Evolutionary conservation across 2,329 filamentous ascomycete species (phyloP).

Genomic region (Triangularia setosa): DNA sequence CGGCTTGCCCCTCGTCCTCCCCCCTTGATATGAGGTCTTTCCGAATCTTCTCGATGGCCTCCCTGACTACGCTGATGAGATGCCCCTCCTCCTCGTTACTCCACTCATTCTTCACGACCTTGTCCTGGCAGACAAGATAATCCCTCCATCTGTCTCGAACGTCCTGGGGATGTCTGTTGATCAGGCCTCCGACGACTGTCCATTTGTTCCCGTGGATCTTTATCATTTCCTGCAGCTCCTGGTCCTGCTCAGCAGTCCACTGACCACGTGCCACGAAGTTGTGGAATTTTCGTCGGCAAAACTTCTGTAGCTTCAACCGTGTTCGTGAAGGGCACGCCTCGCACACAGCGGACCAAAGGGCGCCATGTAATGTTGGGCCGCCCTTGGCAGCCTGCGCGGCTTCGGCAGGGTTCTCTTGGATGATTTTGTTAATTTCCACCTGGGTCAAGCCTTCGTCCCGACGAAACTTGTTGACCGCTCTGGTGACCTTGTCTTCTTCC

Average conservation of each 20-base stretch:
- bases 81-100: slow-evolving; percentile 54
- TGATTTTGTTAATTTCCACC: slow-evolving; percentile 20
- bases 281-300: slow-evolving; percentile 61
- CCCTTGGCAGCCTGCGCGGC: neutral
- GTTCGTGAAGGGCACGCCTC: slow-evolving; percentile 47
- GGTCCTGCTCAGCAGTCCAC: slow-evolving; percentile 59
- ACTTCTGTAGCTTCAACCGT: slow-evolving; percentile 52
- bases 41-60: slow-evolving; percentile 48
- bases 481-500: slow-evolving; percentile 17
- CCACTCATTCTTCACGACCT: slow-evolving; percentile 55
- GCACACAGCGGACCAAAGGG: slow-evolving; percentile 50
- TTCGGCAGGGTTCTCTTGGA: slow-evolving; percentile 21
- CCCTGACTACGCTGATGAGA: slow-evolving; percentile 50
- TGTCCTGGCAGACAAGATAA: slow-evolving; percentile 56
- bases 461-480: slow-evolving; percentile 19
- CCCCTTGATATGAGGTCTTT: slow-evolving; percentile 32
- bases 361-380: slow-evolving; percentile 30
- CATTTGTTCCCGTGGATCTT: slow-evolving; percentile 53
- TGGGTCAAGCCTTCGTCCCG: slow-evolving; percentile 19
- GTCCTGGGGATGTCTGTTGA: slow-evolving; percentile 63
- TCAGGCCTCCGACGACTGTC: slow-evolving; percentile 55
- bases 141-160: slow-evolving; percentile 68
- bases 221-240: slow-evolving; percentile 46
- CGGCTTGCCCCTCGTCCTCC: slow-evolving; percentile 35
- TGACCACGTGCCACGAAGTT: slow-evolving; percentile 57